A percentile compares a stretch with the other conserved stretches of the same genome.
Evolutionary conservation across 768 basidiomycete genomes (phyloP).

Genomic region (Russula griseocarnosa): DNA sequence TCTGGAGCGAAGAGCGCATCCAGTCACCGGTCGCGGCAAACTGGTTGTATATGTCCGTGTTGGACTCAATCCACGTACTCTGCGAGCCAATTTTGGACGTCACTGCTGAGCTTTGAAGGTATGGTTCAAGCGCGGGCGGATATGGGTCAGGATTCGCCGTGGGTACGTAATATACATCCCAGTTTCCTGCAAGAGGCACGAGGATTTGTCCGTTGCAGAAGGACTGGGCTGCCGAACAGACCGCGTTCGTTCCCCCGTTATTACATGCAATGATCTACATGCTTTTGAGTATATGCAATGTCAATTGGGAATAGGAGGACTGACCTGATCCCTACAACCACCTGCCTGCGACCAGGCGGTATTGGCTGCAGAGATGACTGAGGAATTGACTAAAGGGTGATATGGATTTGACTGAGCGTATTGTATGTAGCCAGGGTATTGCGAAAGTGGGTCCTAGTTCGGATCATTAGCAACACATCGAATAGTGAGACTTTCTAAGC

Average conservation of each 20-base stretch:
- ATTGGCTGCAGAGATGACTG: conserved; percentile 43
- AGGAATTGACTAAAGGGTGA: conserved; percentile 47
- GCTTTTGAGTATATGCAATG: neutral
- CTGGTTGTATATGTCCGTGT: conserved; percentile 38
- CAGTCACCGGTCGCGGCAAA: conserved; percentile 53
- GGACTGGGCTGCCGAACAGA: conserved; percentile 41
- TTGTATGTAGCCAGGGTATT: conserved; percentile 55
- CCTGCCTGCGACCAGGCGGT: conserved; percentile 40
- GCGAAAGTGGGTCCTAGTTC: conserved; percentile 39
- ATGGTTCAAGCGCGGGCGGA: conserved; percentile 41
- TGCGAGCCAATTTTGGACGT: conserved; percentile 44
- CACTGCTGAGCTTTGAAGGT: conserved; percentile 33
- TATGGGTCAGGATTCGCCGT: conserved; percentile 45
- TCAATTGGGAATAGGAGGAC: neutral
- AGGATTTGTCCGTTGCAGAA: conserved; percentile 54
- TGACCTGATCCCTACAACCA: conserved; percentile 52
- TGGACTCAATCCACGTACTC: conserved; percentile 41
- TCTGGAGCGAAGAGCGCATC: conserved; percentile 47
- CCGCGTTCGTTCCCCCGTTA: conserved; percentile 37
- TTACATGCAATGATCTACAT: conserved; percentile 51
- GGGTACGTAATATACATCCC: conserved; percentile 54
- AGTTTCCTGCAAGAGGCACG: conserved; percentile 39
- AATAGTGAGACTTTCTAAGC: neutral
- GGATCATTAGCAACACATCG: neutral
- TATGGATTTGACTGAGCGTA: conserved; percentile 55